These are phyloP conservation scores for Boletus speciosus DNA, from an alignment of 768 basidiomycete species.

Conservation along the genomic window DNA sequence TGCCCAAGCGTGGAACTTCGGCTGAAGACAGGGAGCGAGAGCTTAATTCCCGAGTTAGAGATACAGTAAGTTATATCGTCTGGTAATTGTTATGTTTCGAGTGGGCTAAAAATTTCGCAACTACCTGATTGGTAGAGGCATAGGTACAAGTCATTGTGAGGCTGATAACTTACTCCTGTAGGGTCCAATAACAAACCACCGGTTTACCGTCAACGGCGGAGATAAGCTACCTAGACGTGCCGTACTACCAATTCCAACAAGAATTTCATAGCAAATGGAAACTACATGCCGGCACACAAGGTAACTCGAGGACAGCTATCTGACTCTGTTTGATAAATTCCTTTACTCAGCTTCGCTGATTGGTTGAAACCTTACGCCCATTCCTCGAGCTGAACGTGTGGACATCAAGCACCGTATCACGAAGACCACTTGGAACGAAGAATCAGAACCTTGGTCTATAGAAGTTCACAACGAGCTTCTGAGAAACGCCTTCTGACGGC, in stretches of 20 bases:
- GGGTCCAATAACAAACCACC: slow-evolving; percentile 48
- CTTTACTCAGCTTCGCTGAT: slow-evolving; percentile 45
- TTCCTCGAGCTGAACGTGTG: slow-evolving; percentile 55
- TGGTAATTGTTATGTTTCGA: background rate
- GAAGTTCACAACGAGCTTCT: slow-evolving; percentile 28
- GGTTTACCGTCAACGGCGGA: slow-evolving; percentile 38
- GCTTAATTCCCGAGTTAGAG: slow-evolving; percentile 40
- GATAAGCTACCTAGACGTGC: slow-evolving; percentile 1
- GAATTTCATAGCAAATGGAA: slow-evolving; percentile 47
- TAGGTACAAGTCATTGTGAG: slow-evolving; percentile 22
- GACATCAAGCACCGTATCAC: slow-evolving; percentile 42
- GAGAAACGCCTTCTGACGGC: slow-evolving; percentile 34
- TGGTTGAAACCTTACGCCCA: slow-evolving; percentile 58
- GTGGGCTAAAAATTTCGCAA: background rate
- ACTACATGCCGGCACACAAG: slow-evolving; percentile 48
- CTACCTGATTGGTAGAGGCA: slow-evolving; percentile 36
- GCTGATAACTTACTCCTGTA: slow-evolving; percentile 7
- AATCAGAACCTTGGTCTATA: slow-evolving; percentile 39
- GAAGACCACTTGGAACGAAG: slow-evolving; percentile 33
- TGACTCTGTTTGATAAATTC: background rate
- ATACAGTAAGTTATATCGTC: slow-evolving; percentile 20
- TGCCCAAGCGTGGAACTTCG: slow-evolving; percentile 48
- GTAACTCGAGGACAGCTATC: slow-evolving; percentile 11
- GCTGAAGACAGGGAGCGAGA: slow-evolving; percentile 38
- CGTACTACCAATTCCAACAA: slow-evolving; percentile 13